Conservation (phyloP, 257 asterid species). For the Linaria vulgaris region DNA sequence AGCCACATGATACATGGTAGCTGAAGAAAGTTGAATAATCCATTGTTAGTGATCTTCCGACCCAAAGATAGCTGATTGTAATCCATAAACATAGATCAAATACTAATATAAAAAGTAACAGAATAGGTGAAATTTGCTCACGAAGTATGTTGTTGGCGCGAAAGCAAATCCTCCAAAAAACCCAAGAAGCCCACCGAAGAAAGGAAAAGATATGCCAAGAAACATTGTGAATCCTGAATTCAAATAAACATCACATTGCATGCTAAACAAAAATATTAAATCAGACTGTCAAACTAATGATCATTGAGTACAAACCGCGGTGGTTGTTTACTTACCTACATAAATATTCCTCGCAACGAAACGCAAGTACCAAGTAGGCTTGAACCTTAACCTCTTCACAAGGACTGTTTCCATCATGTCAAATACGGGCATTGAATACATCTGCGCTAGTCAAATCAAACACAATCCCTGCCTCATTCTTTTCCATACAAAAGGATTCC, state of each 20-base stretch:
- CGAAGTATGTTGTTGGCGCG: slow-evolving; percentile 94
- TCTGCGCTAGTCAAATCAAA: slow-evolving; percentile 36
- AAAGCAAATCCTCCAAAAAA: slow-evolving; percentile 94
- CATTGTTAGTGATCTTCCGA: no score
- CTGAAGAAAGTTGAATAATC: no score
- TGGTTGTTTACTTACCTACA: slow-evolving; percentile 50
- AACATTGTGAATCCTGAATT: slow-evolving; percentile 84
- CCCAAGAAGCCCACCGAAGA: slow-evolving; percentile 89
- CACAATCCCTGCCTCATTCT: not conserved
- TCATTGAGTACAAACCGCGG: not conserved
- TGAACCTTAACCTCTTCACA: slow-evolving; percentile 63
- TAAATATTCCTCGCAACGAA: slow-evolving; percentile 62
- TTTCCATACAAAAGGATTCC: not conserved
- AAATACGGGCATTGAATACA: slow-evolving; percentile 90
- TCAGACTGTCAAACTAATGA: slow-evolving; percentile 1
- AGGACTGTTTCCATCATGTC: slow-evolving; percentile 88
- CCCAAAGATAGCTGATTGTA: no score
- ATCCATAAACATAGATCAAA: not conserved
- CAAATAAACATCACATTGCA: not conserved
- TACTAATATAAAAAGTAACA: not conserved
- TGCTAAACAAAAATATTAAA: not conserved
- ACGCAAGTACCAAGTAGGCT: slow-evolving; percentile 66
- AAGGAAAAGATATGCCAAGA: slow-evolving; percentile 80
- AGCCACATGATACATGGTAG: slow-evolving; percentile 87
- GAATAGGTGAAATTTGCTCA: slow-evolving; percentile 36